Evolutionary conservation across 352 stramenopile genomes (phyloP).

Genomic region (Globisporangium nodosum): DNA sequence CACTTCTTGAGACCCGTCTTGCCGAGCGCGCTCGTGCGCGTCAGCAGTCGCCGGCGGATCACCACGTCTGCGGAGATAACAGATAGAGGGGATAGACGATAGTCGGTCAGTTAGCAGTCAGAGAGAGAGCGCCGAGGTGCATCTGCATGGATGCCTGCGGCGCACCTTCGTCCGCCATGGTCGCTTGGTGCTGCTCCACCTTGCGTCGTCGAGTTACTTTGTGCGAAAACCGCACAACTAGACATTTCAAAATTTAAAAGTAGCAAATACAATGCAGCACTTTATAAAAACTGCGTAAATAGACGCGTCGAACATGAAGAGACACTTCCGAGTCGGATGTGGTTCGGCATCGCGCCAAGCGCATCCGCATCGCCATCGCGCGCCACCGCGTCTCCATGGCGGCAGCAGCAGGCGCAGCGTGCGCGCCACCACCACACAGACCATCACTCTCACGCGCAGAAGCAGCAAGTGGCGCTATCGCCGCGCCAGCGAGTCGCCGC

Average conservation of each 20-base stretch:
- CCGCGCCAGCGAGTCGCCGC: not conserved
- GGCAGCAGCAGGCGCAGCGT: conserved; percentile 8
- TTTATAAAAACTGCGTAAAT: not conserved
- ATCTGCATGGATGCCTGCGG: no score
- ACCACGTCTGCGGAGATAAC: conserved; percentile 30
- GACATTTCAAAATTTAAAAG: no score
- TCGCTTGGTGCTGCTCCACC: not conserved
- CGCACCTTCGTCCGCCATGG: conserved; percentile 60
- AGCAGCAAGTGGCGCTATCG: not conserved
- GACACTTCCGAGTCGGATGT: conserved; percentile 28
- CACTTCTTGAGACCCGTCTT: conserved; percentile 79
- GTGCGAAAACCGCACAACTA: no score
- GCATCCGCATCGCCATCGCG: conserved; percentile 16
- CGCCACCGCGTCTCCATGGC: conserved; percentile 14
- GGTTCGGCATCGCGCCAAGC: conserved; percentile 50
- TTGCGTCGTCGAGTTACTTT: no score
- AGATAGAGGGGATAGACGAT: not conserved
- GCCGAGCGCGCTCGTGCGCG: conserved; percentile 70
- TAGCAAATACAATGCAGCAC: no score
- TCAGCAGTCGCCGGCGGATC: conserved; percentile 71
- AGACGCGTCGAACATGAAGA: not conserved
- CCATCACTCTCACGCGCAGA: not conserved
- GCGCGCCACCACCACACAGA: conserved; percentile 16
- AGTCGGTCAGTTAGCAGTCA: no score
- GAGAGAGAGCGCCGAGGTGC: not conserved